These are phyloP conservation scores for Benincasa hispida DNA, from an alignment of 306 rosid species.

Conservation along the genomic window DNA sequence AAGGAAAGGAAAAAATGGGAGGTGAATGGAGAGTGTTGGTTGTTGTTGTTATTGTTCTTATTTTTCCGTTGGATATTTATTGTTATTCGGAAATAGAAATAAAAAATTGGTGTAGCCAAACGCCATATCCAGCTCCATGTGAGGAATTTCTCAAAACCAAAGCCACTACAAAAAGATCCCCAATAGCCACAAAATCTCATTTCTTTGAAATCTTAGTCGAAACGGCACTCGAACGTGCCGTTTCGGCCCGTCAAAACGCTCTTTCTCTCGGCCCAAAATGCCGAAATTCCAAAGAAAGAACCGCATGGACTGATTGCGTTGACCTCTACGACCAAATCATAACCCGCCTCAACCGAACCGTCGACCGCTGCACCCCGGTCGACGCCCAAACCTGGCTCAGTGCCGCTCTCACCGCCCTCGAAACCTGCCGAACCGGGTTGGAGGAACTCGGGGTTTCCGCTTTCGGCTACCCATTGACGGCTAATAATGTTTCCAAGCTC, in stretches of 20 bases:
- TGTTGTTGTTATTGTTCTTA: constrained; percentile 2
- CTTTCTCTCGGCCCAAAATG: constrained; percentile 37
- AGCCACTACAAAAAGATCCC: background rate
- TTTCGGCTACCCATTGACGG: constrained; percentile 25
- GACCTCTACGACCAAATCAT: constrained; percentile 46
- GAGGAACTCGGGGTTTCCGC: constrained; percentile 38
- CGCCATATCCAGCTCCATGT: constrained; percentile 70
- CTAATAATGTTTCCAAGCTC: constrained; percentile 47
- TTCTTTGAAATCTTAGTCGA: constrained; percentile 37
- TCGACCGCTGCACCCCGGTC: background rate
- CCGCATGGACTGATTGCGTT: constrained; percentile 65
- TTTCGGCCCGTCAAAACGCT: constrained; percentile 19
- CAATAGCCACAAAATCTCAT: constrained; percentile 46
- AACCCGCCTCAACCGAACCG: constrained; percentile 33
- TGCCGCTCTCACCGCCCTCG: constrained; percentile 16
- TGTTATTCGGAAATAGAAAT: constrained; percentile 21
- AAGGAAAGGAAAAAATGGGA: background rate
- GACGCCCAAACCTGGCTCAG: constrained; percentile 12
- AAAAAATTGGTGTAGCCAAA: constrained; percentile 62
- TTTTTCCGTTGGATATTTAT: constrained; percentile 8
- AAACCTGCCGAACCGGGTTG: constrained; percentile 54
- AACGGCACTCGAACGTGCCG: constrained; percentile 38
- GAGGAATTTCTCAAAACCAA: constrained; percentile 37
- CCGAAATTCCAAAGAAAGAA: constrained; percentile 20
- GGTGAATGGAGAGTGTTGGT: background rate